A percentile compares a stretch with the other conserved stretches of the same genome.
phyloP scores from a whole-genome alignment of 129 eudicot genomes.

The Tagetes patula region DNA sequence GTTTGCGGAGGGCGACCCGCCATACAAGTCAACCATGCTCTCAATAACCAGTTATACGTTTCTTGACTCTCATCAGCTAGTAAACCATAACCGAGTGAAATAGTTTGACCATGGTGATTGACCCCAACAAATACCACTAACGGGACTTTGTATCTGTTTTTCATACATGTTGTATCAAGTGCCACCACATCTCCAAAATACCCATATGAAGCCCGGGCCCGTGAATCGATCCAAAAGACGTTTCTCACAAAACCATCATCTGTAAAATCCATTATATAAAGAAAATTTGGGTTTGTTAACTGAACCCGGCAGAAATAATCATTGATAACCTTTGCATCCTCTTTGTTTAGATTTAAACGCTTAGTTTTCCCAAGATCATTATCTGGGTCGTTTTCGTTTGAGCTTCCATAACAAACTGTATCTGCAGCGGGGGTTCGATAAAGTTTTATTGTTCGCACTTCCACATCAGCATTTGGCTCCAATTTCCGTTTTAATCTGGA shows the following conservation, averaged over 20 bases:
- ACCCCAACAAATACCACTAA: slow-evolving; percentile 68
- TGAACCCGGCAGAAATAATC: slow-evolving; percentile 62
- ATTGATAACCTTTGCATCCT: slow-evolving; percentile 46
- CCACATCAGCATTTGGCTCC: slow-evolving; percentile 55
- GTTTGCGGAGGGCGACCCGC: slow-evolving; percentile 84
- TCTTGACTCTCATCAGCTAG: slow-evolving; percentile 71
- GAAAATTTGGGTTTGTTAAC: slow-evolving; percentile 62
- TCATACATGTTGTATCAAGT: slow-evolving; percentile 66
- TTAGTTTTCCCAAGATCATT: slow-evolving; percentile 37
- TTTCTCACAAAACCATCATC: slow-evolving; percentile 69
- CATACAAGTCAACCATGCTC: slow-evolving; percentile 87
- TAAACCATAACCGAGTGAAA: slow-evolving; percentile 63
- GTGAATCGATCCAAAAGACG: slow-evolving; percentile 84
- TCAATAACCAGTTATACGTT: slow-evolving; percentile 68
- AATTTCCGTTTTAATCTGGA: slow-evolving; percentile 54
- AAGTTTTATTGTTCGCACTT: slow-evolving; percentile 74
- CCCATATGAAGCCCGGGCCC: slow-evolving; percentile 72
- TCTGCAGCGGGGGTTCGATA: slow-evolving; percentile 60
- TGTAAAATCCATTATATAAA: slow-evolving; percentile 71
- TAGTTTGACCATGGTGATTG: slow-evolving; percentile 77
- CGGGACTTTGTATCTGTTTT: slow-evolving; percentile 51
- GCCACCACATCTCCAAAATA: slow-evolving; percentile 77
- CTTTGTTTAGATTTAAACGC: slow-evolving; percentile 53
- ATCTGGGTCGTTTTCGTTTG: slow-evolving; percentile 44
- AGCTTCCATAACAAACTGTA: slow-evolving; percentile 46